Percentiles rank a stretch among this genome's conserved stretches.
These are phyloP conservation scores for Fraxinus angustifolia DNA, from an alignment of 305 asterid species.

Conservation along the genomic window DNA sequence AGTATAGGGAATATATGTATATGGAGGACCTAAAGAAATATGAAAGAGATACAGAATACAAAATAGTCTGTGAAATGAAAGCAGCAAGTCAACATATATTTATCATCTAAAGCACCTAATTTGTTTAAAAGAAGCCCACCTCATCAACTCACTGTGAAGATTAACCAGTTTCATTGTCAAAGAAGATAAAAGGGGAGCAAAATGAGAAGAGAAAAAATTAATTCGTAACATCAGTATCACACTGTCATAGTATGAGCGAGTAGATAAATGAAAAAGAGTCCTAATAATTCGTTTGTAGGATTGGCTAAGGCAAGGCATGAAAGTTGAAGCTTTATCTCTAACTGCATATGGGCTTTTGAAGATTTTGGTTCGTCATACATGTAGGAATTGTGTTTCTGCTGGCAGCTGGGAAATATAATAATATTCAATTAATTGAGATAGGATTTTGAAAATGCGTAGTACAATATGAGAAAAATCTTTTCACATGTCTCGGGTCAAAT, in stretches of 20 bases:
- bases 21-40: neutral
- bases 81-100: neutral
- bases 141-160: neutral
- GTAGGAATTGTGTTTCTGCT: neutral
- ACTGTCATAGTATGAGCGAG: neutral
- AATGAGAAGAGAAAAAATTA: neutral
- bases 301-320: neutral
- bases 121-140: neutral
- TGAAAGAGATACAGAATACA: neutral
- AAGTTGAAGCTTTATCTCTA: neutral
- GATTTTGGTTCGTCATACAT: slow-evolving; percentile 7
- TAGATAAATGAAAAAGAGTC: neutral
- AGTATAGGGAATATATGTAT: neutral
- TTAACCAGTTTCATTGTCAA: neutral
- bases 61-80: neutral
- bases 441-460: neutral
- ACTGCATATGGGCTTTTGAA: neutral
- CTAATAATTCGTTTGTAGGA: neutral
- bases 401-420: neutral
- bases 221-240: neutral
- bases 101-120: neutral
- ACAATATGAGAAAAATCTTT: neutral
- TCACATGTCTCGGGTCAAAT: neutral
- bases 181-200: neutral
- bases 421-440: neutral